Conservation (phyloP, 2,329 filamentous ascomycete species). For the Bipolaris gigantea region DNA sequence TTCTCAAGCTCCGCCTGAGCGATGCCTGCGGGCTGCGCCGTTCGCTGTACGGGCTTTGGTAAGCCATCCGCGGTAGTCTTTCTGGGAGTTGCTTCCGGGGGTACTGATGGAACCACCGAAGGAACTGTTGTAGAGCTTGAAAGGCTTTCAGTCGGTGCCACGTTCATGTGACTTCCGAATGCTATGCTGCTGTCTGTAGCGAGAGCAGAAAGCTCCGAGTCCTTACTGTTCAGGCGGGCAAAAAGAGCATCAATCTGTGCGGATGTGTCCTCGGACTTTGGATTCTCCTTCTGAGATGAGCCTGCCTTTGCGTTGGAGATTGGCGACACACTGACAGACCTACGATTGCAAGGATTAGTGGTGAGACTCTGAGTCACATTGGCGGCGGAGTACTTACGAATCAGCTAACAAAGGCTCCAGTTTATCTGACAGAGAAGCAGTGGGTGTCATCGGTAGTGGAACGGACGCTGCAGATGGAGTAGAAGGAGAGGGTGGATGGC, state of each 20-base stretch:
- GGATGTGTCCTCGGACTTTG: background rate
- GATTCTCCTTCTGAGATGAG: constrained; percentile 2
- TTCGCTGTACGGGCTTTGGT: background rate
- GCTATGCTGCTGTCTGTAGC: background rate
- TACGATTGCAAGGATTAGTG: constrained; percentile 8
- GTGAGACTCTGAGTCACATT: background rate
- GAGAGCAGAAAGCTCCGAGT: background rate
- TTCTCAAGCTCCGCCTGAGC: constrained; percentile 14
- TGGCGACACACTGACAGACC: background rate
- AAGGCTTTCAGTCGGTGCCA: constrained; percentile 10
- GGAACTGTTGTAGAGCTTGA: background rate
- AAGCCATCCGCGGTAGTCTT: background rate
- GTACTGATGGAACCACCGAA: background rate
- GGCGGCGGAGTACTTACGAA: constrained; percentile 13
- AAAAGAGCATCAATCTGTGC: constrained; percentile 25
- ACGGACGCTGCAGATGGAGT: background rate
- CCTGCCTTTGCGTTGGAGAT: background rate
- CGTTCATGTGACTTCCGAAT: constrained; percentile 1
- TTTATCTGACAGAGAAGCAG: constrained; percentile 9
- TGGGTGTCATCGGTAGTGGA: background rate
- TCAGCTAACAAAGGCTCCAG: constrained; percentile 12
- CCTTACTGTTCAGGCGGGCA: constrained; percentile 18
- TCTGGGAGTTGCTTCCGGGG: background rate
- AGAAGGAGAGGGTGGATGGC: background rate
- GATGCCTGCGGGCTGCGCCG: background rate